These are phyloP conservation scores for Encephalitozoon cuniculi DNA, from an alignment of 371 early-diverging fungal species.

Conservation along the genomic window DNA sequence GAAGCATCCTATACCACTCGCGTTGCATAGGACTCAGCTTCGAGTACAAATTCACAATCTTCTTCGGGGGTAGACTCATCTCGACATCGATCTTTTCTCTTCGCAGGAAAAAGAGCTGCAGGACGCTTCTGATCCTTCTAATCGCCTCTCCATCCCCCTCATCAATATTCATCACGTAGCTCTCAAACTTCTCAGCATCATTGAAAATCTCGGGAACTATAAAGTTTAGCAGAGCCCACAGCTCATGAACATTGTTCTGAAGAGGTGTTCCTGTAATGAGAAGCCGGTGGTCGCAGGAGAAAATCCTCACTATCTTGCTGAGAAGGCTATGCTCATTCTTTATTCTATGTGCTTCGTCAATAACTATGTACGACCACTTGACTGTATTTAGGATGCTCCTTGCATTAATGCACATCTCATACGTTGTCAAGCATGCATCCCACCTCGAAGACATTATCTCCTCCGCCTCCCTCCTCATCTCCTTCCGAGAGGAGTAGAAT, in stretches of 20 bases:
- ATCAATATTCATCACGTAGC: slow-evolving; percentile 86
- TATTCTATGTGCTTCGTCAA: slow-evolving; percentile 98
- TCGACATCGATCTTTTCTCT: slow-evolving; percentile 95
- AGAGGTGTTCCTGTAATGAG: slow-evolving; percentile 95
- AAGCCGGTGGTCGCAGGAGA: slow-evolving; percentile 75
- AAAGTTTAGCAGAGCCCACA: slow-evolving; percentile 95
- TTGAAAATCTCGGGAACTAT: slow-evolving; percentile 86
- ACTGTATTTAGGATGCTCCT: slow-evolving; percentile 72
- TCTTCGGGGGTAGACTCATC: slow-evolving; percentile 85
- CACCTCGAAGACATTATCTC: slow-evolving; percentile 68
- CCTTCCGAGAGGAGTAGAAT: slow-evolving; percentile 73
- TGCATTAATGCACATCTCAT: slow-evolving; percentile 85
- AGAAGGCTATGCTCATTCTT: slow-evolving; percentile 91
- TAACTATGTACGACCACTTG: slow-evolving; percentile 79
- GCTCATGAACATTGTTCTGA: slow-evolving; percentile 93
- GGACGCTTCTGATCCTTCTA: slow-evolving; percentile 82
- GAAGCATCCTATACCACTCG: slow-evolving; percentile 82
- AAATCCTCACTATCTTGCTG: slow-evolving; percentile 76
- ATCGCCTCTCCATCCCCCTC: slow-evolving; percentile 89
- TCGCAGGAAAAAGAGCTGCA: slow-evolving; percentile 84
- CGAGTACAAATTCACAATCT: slow-evolving; percentile 80
- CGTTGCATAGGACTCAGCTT: slow-evolving; percentile 85
- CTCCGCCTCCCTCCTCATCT: slow-evolving; percentile 68
- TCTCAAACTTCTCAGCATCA: slow-evolving; percentile 76
- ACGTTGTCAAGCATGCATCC: slow-evolving; percentile 88